Conservation (phyloP, 2,329 filamentous ascomycete species). For the Penicillium sp. region DNA sequence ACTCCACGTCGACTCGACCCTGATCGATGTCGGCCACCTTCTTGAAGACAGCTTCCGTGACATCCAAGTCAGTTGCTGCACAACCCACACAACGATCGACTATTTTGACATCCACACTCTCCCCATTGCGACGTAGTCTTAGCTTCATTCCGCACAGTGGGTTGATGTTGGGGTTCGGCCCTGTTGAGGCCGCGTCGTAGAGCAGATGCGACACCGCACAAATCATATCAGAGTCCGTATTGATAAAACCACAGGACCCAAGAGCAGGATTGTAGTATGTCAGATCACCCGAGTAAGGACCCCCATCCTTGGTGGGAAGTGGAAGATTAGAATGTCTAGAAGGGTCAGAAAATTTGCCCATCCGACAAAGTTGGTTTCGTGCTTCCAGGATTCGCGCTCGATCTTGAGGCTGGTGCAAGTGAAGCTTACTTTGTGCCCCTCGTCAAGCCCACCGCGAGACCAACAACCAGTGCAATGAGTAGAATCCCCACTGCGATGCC, state of each 20-base stretch:
- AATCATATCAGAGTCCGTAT: constrained; percentile 52
- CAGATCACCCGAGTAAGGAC: constrained; percentile 56
- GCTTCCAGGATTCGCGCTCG: too few relatives aligned
- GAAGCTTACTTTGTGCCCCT: constrained; percentile 14
- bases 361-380: too few relatives aligned
- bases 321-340: constrained; percentile 17
- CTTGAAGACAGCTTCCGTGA: constrained; percentile 44
- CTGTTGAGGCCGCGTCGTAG: constrained; percentile 54
- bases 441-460: constrained; percentile 23
- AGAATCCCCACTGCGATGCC: constrained; percentile 8
- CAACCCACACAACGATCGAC: constrained; percentile 61
- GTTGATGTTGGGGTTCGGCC: constrained; percentile 57
- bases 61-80: constrained; percentile 45
- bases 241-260: constrained; percentile 62
- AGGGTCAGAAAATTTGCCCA: neutral
- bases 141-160: constrained; percentile 63
- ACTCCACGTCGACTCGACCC: constrained; percentile 46
- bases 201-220: constrained; percentile 62
- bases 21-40: constrained; percentile 42
- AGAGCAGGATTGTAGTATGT: constrained; percentile 64
- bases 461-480: constrained; percentile 19
- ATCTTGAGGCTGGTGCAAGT: too few relatives aligned
- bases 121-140: constrained; percentile 52
- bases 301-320: constrained; percentile 33
- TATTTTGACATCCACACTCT: constrained; percentile 57